Evolutionary conservation across 73 alveolate genomes (phyloP).

Genomic region (Tetrahymena thermophila): DNA sequence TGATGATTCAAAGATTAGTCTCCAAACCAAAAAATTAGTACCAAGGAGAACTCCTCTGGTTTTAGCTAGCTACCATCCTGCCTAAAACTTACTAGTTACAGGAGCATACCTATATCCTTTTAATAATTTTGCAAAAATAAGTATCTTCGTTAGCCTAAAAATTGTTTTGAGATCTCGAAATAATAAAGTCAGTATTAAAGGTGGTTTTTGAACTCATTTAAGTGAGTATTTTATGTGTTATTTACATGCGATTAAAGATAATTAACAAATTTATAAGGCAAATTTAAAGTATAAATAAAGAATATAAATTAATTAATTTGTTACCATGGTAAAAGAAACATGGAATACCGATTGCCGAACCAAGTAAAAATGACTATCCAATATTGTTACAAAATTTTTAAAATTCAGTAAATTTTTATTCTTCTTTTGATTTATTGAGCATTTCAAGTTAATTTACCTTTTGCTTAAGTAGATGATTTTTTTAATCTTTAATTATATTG

Average conservation of each 20-base stretch:
- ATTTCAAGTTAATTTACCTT: background rate
- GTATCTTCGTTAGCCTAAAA: background rate
- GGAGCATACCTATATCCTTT: background rate
- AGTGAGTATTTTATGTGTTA: background rate
- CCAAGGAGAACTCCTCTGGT: slow-evolving; percentile 1
- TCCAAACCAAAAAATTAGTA: background rate
- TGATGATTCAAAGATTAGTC: background rate
- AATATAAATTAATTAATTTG: background rate
- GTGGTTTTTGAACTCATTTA: background rate
- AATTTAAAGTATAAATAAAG: background rate
- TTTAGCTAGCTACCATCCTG: background rate
- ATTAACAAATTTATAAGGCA: background rate
- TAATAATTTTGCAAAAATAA: background rate
- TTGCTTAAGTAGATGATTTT: background rate
- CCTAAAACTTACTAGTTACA: background rate
- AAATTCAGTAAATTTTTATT: background rate
- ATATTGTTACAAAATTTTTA: background rate
- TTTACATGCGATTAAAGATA: background rate
- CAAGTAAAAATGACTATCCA: background rate
- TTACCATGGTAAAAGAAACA: background rate
- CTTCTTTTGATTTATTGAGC: background rate
- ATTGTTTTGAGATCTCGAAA: background rate
- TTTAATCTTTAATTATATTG: background rate
- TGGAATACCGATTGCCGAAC: background rate
- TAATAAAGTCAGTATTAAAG: background rate